phyloP scores from a whole-genome alignment of 2,329 filamentous ascomycete species.

The Helminthosporium solani region DNA sequence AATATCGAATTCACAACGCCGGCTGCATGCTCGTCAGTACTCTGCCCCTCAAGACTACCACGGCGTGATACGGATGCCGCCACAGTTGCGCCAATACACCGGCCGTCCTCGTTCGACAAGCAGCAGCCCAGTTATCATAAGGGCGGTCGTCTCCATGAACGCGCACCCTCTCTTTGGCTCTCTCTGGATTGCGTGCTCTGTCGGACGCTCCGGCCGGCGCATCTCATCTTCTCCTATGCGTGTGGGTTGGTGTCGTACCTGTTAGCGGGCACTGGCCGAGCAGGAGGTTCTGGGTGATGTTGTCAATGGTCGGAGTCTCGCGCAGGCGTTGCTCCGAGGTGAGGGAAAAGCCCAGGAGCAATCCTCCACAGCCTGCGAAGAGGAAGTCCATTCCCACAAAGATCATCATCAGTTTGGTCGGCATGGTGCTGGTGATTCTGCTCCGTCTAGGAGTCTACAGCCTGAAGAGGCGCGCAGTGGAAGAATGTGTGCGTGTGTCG shows the following conservation, averaged over 20 bases:
- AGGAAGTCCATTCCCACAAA: conserved; percentile 54
- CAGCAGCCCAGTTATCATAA: neutral
- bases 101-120: conserved; percentile 1
- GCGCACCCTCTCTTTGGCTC: neutral
- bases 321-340: conserved; percentile 48
- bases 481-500: conserved; percentile 37
- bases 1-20: conserved; percentile 72
- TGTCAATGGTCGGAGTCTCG: conserved; percentile 47
- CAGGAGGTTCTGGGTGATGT: conserved; percentile 54
- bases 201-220: neutral
- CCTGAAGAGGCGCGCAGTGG: conserved; percentile 6
- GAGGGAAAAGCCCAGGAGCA: conserved; percentile 57
- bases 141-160: neutral
- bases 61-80: conserved; percentile 18
- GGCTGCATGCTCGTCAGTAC: conserved; percentile 47
- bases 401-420: conserved; percentile 55
- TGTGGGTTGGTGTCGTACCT: conserved; percentile 44
- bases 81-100: conserved; percentile 27
- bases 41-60: conserved; percentile 5
- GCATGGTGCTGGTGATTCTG: conserved; percentile 42
- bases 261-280: conserved; percentile 55
- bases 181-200: neutral
- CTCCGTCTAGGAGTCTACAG: conserved; percentile 9
- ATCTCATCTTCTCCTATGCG: neutral
- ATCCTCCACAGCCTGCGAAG: conserved; percentile 53